Conservation (phyloP, 331 rosid genomes). For the Telfairia occidentalis region DNA sequence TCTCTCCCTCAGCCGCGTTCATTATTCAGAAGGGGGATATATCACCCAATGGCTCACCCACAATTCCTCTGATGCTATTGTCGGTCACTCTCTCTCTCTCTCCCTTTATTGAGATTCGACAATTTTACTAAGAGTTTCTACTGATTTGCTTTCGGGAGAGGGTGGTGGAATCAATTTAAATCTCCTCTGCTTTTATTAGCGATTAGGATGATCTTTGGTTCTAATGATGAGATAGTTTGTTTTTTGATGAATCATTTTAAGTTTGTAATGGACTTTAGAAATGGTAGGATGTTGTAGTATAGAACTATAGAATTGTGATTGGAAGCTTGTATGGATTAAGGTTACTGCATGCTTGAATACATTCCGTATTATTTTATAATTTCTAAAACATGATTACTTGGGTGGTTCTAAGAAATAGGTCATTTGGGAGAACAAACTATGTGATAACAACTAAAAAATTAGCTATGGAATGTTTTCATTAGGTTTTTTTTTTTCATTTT, state of each 20-base stretch:
- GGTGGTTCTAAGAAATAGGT: background rate
- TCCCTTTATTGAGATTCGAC: background rate
- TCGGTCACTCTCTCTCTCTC: slow-evolving; percentile 21
- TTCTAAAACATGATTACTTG: no score
- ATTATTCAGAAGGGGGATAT: slow-evolving; percentile 74
- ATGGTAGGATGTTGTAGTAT: background rate
- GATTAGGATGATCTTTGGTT: background rate
- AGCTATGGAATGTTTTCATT: no score
- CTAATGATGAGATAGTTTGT: background rate
- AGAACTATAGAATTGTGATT: background rate
- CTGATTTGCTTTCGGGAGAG: background rate
- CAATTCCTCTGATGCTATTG: slow-evolving; percentile 69
- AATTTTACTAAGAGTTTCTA: background rate
- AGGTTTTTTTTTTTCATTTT: no score
- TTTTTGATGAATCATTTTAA: background rate
- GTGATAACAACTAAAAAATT: background rate
- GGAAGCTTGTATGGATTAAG: background rate
- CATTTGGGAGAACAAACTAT: background rate
- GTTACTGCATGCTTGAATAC: background rate
- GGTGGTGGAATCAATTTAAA: background rate
- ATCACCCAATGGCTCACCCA: slow-evolving; percentile 72
- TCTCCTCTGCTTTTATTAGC: background rate
- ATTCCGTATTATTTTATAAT: no score
- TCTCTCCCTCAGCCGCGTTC: slow-evolving; percentile 45
- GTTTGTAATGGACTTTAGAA: background rate